phyloP scores from a whole-genome alignment of 2,329 filamentous ascomycete species.

The Aspergillus sojae region DNA sequence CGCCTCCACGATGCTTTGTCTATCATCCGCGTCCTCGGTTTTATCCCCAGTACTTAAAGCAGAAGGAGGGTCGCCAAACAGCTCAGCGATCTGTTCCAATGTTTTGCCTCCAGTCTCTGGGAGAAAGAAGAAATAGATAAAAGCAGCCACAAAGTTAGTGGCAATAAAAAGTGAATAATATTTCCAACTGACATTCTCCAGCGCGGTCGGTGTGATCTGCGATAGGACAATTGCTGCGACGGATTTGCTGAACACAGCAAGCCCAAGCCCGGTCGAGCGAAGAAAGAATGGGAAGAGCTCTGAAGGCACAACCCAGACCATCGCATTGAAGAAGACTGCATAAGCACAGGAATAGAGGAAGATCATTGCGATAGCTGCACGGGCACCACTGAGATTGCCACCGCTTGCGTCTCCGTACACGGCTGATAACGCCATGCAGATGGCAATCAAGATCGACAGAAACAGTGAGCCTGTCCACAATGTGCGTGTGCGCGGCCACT shows the following conservation, averaged over 20 bases:
- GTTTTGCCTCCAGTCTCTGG: constrained; percentile 40
- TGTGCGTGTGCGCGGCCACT: constrained; percentile 37
- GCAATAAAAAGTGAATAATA: constrained; percentile 46
- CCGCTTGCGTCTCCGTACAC: constrained; percentile 19
- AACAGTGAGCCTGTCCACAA: constrained; percentile 34
- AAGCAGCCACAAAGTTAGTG: constrained; percentile 29
- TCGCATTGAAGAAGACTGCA: constrained; percentile 44
- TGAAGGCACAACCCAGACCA: constrained; percentile 36
- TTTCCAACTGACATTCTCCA: constrained; percentile 41
- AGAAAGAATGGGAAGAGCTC: constrained; percentile 39
- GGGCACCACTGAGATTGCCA: constrained; percentile 28
- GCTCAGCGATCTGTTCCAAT: constrained; percentile 4
- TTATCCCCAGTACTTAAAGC: not conserved
- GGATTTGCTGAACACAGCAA: constrained; percentile 35
- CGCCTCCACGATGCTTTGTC: constrained; percentile 30
- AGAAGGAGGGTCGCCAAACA: constrained; percentile 6
- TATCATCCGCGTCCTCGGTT: not conserved
- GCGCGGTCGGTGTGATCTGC: constrained; percentile 39
- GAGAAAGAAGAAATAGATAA: constrained; percentile 41
- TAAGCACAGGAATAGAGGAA: constrained; percentile 42
- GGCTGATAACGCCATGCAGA: constrained; percentile 31
- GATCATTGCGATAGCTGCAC: constrained; percentile 40
- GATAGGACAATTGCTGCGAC: constrained; percentile 33
- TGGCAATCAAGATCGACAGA: constrained; percentile 28
- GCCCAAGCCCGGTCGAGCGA: constrained; percentile 32